Percentiles rank a stretch among this genome's conserved stretches.
These are phyloP conservation scores for Cinnamomum chago DNA, from an alignment of 164 flowering plant genomes.

Conservation along the genomic window DNA sequence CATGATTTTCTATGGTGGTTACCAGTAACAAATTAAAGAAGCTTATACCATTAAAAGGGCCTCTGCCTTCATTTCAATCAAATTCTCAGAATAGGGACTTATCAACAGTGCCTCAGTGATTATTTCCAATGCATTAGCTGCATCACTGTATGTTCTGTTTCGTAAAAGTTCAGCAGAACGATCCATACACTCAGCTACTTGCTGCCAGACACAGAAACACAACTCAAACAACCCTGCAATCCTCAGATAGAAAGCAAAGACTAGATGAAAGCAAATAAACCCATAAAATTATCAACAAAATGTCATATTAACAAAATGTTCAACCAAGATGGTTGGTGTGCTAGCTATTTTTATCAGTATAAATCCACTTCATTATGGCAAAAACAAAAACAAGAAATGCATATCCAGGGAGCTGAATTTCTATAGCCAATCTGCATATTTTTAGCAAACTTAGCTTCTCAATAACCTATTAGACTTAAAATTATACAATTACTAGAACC, in stretches of 20 bases:
- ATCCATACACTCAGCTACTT: slow-evolving; percentile 40
- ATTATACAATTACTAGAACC: no score
- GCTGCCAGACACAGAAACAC: slow-evolving; percentile 44
- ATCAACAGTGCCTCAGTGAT: slow-evolving; percentile 56
- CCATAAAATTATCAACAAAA: not conserved
- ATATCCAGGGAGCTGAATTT: not conserved
- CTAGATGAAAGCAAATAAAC: not conserved
- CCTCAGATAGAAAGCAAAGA: not conserved
- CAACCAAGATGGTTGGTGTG: not conserved
- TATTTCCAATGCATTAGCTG: slow-evolving; percentile 41
- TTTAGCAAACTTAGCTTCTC: no score
- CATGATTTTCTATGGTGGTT: not conserved
- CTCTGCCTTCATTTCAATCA: slow-evolving; percentile 81
- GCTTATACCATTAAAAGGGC: slow-evolving; percentile 64
- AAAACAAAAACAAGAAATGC: not conserved
- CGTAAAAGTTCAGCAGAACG: slow-evolving; percentile 51
- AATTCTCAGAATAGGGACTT: slow-evolving; percentile 64
- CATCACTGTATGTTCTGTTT: slow-evolving; percentile 42
- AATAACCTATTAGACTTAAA: no score
- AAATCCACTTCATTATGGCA: not conserved
- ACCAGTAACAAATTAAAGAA: slow-evolving; percentile 1
- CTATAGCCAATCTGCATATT: not conserved
- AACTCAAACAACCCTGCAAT: slow-evolving; percentile 9
- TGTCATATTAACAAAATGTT: not conserved
- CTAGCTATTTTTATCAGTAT: not conserved